A percentile compares a stretch with the other conserved stretches of the same genome.
Evolutionary conservation across 2,329 filamentous ascomycete species (phyloP).

Genomic region (Sporothrix luriei): DNA sequence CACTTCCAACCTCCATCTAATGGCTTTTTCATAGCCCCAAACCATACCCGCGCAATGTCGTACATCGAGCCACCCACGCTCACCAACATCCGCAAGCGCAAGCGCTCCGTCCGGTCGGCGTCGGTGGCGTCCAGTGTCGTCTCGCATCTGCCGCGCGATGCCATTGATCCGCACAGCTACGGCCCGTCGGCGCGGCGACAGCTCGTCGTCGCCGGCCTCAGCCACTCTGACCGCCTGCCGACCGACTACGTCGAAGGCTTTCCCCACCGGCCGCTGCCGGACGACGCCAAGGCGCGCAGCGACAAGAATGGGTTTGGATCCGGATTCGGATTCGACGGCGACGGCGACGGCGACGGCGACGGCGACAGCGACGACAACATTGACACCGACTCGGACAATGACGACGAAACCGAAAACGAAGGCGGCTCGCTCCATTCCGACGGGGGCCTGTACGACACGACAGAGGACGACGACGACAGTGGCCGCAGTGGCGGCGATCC

Average conservation of each 20-base stretch:
- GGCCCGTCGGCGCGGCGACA: slow-evolving; percentile 56
- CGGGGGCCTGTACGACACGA: neutral
- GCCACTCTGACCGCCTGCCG: slow-evolving; percentile 50
- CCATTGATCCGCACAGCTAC: slow-evolving; percentile 61
- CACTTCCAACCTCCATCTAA: neutral
- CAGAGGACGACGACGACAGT: neutral
- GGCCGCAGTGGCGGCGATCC: neutral
- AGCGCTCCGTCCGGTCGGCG: slow-evolving; percentile 38
- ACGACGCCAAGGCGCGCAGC: slow-evolving; percentile 26
- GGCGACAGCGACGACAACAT: slow-evolving; percentile 33
- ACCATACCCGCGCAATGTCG: slow-evolving; percentile 28
- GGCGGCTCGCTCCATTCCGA: neutral
- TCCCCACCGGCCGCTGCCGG: slow-evolving; percentile 53
- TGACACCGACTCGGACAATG: slow-evolving; percentile 16
- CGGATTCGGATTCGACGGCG: neutral
- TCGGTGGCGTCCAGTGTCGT: slow-evolving; percentile 31
- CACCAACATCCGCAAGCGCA: slow-evolving; percentile 43
- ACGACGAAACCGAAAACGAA: neutral
- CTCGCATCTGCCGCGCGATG: slow-evolving; percentile 41
- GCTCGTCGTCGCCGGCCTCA: slow-evolving; percentile 57
- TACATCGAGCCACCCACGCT: slow-evolving; percentile 34
- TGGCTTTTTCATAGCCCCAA: neutral
- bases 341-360: slow-evolving; percentile 19
- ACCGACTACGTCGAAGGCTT: slow-evolving; percentile 49
- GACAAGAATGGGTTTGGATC: slow-evolving; percentile 23